These are phyloP conservation scores for Phtheirospermum japonicum DNA, from an alignment of 257 asterid species.

Conservation along the genomic window DNA sequence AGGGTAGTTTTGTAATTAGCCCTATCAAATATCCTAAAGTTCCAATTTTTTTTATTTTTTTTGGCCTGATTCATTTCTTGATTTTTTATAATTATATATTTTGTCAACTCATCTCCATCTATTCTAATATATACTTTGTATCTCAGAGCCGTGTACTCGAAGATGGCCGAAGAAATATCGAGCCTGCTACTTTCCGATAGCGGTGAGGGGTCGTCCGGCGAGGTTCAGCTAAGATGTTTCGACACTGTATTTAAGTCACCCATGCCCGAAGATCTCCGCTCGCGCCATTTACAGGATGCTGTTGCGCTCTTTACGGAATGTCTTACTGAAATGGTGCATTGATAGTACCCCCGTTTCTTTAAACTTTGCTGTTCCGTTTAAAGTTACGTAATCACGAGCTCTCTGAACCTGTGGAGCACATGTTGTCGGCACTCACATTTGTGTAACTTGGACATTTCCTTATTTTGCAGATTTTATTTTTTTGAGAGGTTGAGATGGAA, in stretches of 20 bases:
- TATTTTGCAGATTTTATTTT: conserved; percentile 4
- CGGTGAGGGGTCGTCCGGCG: conserved; percentile 42
- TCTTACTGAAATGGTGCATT: conserved; percentile 51
- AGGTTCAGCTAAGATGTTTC: conserved; percentile 67
- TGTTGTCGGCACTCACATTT: neutral
- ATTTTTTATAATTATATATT: no score
- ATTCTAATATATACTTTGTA: conserved; percentile 21
- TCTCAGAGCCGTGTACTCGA: conserved; percentile 77
- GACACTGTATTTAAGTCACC: conserved; percentile 68
- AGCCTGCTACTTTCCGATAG: conserved; percentile 63
- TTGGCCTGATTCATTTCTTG: neutral
- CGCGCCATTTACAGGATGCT: conserved; percentile 79
- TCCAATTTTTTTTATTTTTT: neutral
- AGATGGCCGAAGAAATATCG: conserved; percentile 90
- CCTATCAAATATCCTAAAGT: neutral
- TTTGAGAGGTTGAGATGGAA: conserved; percentile 17
- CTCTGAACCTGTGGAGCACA: conserved; percentile 13
- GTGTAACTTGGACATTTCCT: conserved; percentile 2
- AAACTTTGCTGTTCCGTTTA: neutral
- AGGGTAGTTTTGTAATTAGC: neutral
- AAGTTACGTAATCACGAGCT: conserved; percentile 17
- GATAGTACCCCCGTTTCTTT: conserved; percentile 16
- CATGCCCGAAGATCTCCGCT: conserved; percentile 69
- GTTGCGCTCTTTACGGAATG: conserved; percentile 55
- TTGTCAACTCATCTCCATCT: conserved; percentile 6